Conservation (phyloP, 2,329 filamentous ascomycete species). For the Metarhizium robertsii region DNA sequence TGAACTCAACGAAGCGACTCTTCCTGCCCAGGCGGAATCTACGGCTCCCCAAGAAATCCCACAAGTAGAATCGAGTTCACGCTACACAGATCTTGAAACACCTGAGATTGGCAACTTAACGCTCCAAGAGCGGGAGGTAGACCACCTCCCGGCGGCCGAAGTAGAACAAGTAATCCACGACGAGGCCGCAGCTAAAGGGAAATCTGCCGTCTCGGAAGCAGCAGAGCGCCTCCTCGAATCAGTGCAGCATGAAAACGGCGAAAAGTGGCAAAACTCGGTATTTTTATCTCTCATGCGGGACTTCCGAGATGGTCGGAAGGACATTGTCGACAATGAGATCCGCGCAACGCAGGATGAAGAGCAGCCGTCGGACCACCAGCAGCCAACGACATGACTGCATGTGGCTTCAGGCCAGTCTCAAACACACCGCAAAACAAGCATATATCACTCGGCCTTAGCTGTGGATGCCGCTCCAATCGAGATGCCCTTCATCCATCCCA, state of each 20-base stretch:
- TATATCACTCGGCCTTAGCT: background rate
- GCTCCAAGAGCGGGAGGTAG: slow-evolving; percentile 9
- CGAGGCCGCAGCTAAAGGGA: slow-evolving; percentile 13
- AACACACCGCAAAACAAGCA: background rate
- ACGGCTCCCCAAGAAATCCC: background rate
- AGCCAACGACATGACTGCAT: slow-evolving; percentile 8
- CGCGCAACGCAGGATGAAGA: slow-evolving; percentile 18
- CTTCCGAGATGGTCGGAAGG: slow-evolving; percentile 34
- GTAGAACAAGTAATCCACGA: slow-evolving; percentile 5
- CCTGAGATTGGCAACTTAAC: slow-evolving; percentile 24
- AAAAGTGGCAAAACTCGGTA: slow-evolving; percentile 37
- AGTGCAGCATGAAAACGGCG: slow-evolving; percentile 33
- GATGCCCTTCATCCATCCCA: background rate
- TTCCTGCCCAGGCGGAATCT: slow-evolving; percentile 12
- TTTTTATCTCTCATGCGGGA: slow-evolving; percentile 36
- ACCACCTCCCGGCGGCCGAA: slow-evolving; percentile 5
- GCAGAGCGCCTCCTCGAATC: slow-evolving; percentile 32
- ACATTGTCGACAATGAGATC: slow-evolving; percentile 33
- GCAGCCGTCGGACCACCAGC: background rate
- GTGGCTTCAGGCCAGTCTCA: background rate
- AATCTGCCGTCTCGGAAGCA: slow-evolving; percentile 31
- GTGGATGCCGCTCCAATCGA: background rate
- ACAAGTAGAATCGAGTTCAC: slow-evolving; percentile 1
- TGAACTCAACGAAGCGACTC: slow-evolving; percentile 23
- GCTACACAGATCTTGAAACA: slow-evolving; percentile 19